Conservation (phyloP, 129 eudicot genomes). For the Artemisia tridentata region DNA sequence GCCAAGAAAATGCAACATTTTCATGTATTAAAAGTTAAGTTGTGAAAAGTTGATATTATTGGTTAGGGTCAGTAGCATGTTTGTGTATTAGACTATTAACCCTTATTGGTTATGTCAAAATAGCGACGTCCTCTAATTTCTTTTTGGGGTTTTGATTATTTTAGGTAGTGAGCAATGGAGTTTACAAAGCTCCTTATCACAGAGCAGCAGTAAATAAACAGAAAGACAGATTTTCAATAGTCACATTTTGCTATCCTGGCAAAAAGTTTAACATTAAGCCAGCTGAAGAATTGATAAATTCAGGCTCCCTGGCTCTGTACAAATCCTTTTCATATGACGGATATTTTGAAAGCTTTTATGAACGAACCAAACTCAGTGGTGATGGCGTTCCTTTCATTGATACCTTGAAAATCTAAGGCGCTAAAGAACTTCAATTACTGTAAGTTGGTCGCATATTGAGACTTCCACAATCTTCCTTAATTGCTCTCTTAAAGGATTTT, state of each 20-base stretch:
- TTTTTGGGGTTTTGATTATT: not conserved
- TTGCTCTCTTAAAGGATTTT: conserved; percentile 1
- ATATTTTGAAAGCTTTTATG: conserved; percentile 29
- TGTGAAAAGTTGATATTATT: not conserved
- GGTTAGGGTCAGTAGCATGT: not conserved
- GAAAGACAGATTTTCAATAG: conserved; percentile 38
- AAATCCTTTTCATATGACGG: conserved; percentile 30
- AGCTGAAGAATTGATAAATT: conserved; percentile 20
- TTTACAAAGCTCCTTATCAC: conserved; percentile 41
- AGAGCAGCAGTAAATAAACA: conserved; percentile 31
- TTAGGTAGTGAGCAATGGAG: conserved; percentile 39
- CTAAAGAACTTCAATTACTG: conserved; percentile 9
- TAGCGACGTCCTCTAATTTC: not conserved
- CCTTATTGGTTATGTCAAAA: not conserved
- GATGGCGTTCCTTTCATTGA: conserved; percentile 37
- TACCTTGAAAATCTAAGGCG: conserved; percentile 29
- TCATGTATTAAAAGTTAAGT: not conserved
- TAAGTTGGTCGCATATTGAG: conserved; percentile 23
- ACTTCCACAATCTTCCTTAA: not conserved
- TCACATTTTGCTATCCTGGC: conserved; percentile 36
- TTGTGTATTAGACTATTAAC: no score
- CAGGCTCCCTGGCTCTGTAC: conserved; percentile 23
- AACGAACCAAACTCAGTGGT: conserved; percentile 27
- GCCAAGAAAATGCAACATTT: no score
- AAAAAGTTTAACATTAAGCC: conserved; percentile 30